Evolutionary conservation across 768 basidiomycete genomes (phyloP), one percentile per base, ranked within the genome.

Genomic region (Boletus tomentosulus): DNA sequence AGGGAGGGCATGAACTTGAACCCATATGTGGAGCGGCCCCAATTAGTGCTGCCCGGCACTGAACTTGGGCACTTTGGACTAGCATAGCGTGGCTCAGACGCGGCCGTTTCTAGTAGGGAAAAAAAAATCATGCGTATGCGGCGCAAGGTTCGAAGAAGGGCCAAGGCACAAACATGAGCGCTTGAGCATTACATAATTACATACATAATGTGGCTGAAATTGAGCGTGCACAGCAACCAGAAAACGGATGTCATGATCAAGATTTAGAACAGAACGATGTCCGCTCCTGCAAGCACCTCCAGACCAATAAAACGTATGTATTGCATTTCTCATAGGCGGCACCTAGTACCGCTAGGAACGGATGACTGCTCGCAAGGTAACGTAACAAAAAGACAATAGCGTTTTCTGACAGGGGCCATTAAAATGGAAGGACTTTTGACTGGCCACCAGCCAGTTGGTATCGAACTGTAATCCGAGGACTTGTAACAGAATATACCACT

Each of bases 301-400:
- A 27, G 9, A 6, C 12, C 16, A 11, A 2, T 9, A 10, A n/a
- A 8, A 30, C 19, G 16, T 27, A 19, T 24, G n/a, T 19, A 16
- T 10, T 25, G n/a, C 10, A 28, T 19, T 19, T 30, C 30, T 46
- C 30, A 12, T 46, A 19, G 1, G 19, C 19, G 19, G 19, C 19
- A 1, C 19, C 19, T 19, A 12, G 22, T 2, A 15, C 37, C 6
- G 15, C 16, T 45, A 45, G n/a, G 25, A 28, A 46, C 3, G 44
- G 28, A 31, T 9, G 28, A 16, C 28, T 9, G 10, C 4, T 28
- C 27, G 28, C 15, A 27, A 44, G 28, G 16, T 46, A 31, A 46
- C 44, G 44, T 46, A 46, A 46, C 16, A n/a, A 44, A 44, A 46
- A 46, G 27, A 46, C 44, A 46, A 46, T 46, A 46, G n/a, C n/a